Percentiles rank a stretch among this genome's conserved stretches.
phyloP scores from a whole-genome alignment of 768 basidiomycete genomes.

The Nidula microcarpa region DNA sequence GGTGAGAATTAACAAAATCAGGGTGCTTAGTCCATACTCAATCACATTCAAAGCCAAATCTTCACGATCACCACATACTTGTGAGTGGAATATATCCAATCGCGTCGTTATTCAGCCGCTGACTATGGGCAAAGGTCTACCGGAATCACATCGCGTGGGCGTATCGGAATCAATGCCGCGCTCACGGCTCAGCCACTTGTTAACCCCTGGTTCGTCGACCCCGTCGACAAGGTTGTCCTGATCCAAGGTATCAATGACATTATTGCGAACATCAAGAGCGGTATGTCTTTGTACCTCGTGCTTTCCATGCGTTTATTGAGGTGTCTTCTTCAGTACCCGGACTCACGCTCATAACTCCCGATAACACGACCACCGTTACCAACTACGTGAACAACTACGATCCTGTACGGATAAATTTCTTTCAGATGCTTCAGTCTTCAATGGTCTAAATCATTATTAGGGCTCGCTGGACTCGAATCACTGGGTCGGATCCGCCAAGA shows the following conservation, averaged over 20 bases:
- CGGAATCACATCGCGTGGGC: conserved; percentile 59
- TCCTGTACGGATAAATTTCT: conserved; percentile 12
- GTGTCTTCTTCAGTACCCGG: conserved; percentile 33
- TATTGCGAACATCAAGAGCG: conserved; percentile 33
- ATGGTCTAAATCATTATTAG: conserved; percentile 8
- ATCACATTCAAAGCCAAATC: conserved; percentile 30
- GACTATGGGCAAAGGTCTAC: conserved; percentile 34
- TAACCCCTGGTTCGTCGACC: conserved; percentile 58
- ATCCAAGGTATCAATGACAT: conserved; percentile 49
- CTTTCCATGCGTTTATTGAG: neutral
- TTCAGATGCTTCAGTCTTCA: neutral
- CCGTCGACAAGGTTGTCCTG: conserved; percentile 51
- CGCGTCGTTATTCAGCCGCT: neutral
- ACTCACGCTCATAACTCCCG: conserved; percentile 56
- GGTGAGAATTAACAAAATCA: conserved; percentile 11
- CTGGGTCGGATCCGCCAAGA: conserved; percentile 57
- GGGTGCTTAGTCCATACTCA: too few relatives aligned
- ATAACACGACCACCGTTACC: conserved; percentile 50
- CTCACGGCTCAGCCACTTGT: conserved; percentile 43
- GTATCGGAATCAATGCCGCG: conserved; percentile 54
- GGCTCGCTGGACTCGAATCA: conserved; percentile 55
- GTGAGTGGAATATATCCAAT: conserved; percentile 20
- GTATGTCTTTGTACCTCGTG: conserved; percentile 21
- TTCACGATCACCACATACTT: conserved; percentile 64
- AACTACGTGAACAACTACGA: conserved; percentile 45